These are phyloP conservation scores for Extremus antarcticus DNA, from an alignment of 495 filamentous ascomycete genomes.

Conservation along the genomic window DNA sequence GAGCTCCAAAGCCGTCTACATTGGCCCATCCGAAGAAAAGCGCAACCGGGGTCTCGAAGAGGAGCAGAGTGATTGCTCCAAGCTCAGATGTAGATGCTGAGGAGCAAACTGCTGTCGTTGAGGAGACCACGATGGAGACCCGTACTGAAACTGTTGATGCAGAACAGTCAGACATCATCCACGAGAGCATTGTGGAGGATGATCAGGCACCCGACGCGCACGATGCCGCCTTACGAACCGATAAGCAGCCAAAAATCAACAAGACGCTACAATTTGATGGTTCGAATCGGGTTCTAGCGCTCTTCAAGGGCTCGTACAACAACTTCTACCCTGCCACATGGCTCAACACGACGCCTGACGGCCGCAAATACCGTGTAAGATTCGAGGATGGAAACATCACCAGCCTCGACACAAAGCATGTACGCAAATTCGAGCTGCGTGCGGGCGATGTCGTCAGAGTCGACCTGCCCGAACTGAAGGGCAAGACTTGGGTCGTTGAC, in stretches of 20 bases:
- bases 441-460: conserved; percentile 34
- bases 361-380: conserved; percentile 19
- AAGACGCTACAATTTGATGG: too few relatives aligned
- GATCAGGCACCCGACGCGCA: too few relatives aligned
- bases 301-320: conserved; percentile 26
- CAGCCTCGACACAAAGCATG: conserved; percentile 14
- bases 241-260: too few relatives aligned
- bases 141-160: neutral
- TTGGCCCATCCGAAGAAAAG: neutral
- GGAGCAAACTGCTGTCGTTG: neutral
- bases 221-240: too few relatives aligned
- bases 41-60: neutral
- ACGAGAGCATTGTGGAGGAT: too few relatives aligned
- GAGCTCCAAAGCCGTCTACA: neutral
- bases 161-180: too few relatives aligned
- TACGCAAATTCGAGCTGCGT: conserved; percentile 27
- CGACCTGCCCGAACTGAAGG: conserved; percentile 28
- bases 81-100: neutral
- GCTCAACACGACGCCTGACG: conserved; percentile 14
- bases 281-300: conserved; percentile 28
- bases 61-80: neutral
- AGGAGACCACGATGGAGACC: neutral
- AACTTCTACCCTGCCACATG: conserved; percentile 34
- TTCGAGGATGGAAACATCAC: conserved; percentile 34
- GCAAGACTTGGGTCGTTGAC: conserved; percentile 27